Evolutionary conservation across 768 basidiomycete species (phyloP).

Genomic region (Rubroboletus pulcherrimus): DNA sequence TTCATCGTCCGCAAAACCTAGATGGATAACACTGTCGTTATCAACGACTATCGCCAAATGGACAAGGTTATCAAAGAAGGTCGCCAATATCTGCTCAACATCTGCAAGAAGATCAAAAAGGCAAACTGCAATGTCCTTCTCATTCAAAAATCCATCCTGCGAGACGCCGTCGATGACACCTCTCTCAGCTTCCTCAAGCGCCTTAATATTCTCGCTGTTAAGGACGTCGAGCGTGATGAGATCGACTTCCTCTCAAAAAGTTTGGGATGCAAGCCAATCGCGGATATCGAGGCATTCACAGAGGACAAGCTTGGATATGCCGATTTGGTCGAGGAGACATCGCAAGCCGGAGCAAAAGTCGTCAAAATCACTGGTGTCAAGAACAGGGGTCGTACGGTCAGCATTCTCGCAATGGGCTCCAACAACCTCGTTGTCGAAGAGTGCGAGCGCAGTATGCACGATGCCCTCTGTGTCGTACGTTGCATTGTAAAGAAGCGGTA

Average conservation of each 20-base stretch:
- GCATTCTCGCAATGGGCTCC: slow-evolving; percentile 90
- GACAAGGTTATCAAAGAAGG: slow-evolving; percentile 99
- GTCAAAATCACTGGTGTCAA: slow-evolving; percentile 94
- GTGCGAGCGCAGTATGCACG: slow-evolving; percentile 94
- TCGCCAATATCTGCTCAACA: slow-evolving; percentile 93
- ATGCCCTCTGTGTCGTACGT: slow-evolving; percentile 97
- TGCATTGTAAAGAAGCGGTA: slow-evolving; percentile 98
- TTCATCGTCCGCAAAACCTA: slow-evolving; percentile 29
- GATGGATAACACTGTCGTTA: slow-evolving; percentile 99
- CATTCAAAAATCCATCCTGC: slow-evolving; percentile 98
- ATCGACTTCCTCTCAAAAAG: slow-evolving; percentile 96
- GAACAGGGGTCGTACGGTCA: slow-evolving; percentile 92
- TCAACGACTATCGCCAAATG: slow-evolving; percentile 99
- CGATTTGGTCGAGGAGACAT: slow-evolving; percentile 89
- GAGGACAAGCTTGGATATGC: slow-evolving; percentile 98
- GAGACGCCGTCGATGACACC: slow-evolving; percentile 98
- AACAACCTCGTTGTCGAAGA: slow-evolving; percentile 95
- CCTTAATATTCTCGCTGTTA: slow-evolving; percentile 92
- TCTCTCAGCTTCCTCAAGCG: slow-evolving; percentile 97
- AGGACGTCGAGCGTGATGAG: slow-evolving; percentile 98
- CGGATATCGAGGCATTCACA: slow-evolving; percentile 96
- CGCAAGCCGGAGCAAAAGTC: slow-evolving; percentile 79
- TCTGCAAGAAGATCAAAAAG: slow-evolving; percentile 99
- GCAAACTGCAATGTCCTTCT: slow-evolving; percentile 99
- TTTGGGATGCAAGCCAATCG: slow-evolving; percentile 91